Evolutionary conservation across 2,329 filamentous ascomycete species (phyloP).

Genomic region (Teratosphaeria pseudoeucalypti): DNA sequence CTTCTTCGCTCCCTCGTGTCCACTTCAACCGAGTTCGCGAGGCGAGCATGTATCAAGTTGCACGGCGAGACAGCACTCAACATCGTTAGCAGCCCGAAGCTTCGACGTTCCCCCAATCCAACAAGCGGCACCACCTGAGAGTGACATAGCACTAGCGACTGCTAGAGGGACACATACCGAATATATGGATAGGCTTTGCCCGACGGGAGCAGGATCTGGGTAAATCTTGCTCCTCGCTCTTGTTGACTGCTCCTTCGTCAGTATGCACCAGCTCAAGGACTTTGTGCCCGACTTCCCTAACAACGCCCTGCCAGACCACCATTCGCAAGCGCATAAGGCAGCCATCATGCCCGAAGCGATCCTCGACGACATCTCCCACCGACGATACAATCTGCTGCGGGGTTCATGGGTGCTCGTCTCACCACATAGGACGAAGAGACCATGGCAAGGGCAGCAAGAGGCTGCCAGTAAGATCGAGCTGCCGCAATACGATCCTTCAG

Average conservation of each 20-base stretch:
- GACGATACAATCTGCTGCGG: slow-evolving; percentile 83
- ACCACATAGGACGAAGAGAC: slow-evolving; percentile 89
- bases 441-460: slow-evolving; percentile 68
- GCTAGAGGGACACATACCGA: not conserved
- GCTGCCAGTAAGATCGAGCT: slow-evolving; percentile 37
- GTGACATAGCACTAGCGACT: not conserved
- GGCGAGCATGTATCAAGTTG: not conserved
- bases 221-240: not conserved
- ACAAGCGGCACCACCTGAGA: not conserved
- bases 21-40: not conserved
- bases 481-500: slow-evolving; percentile 66
- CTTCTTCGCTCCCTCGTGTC: not conserved
- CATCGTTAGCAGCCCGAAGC: not conserved
- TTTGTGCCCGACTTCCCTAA: slow-evolving; percentile 12
- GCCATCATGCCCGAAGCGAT: slow-evolving; percentile 37
- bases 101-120: not conserved
- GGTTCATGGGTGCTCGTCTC: slow-evolving; percentile 91
- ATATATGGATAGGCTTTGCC: not conserved
- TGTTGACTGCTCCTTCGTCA: slow-evolving; percentile 2
- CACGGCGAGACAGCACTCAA: not conserved
- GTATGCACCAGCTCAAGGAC: slow-evolving; percentile 17
- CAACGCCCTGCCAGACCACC: slow-evolving; percentile 6
- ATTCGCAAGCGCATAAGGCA: slow-evolving; percentile 5
- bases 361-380: slow-evolving; percentile 91
- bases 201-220: not conserved